Evolutionary conservation across 768 basidiomycete species (phyloP), one percentile per base, ranked within the genome.

Genomic region (Calvatia gigantea): DNA sequence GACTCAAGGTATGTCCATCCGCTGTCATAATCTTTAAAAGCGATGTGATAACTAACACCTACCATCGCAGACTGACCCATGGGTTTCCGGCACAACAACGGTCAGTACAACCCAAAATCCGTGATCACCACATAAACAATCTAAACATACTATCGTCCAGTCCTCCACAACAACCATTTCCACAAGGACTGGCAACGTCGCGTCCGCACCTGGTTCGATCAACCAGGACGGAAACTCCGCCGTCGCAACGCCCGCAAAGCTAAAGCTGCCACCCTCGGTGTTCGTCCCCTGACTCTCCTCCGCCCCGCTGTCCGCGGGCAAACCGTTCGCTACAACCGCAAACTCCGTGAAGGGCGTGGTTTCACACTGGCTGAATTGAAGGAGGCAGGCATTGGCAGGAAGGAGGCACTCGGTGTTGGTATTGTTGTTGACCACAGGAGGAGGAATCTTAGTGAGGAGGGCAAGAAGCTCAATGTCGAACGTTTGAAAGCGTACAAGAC

Each of bases 151-250:
- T 61, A 23, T 41, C 4, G 5, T 27, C 21, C 44, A 90, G 91
- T 91, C 78, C 91, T 96, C 73, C 94, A 85, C 77, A 82, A 74
- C 65, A 94, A 94, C 76, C 94, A 97, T 73, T 94, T 94, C 84
- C 91, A 86, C 80, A 98, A 98, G 86, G 95, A 98, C 73, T 98
- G 95, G 95, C 96, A 98, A 75, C 83, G 87, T 69, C 89, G 89
- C 62, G 94, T 96, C 65, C 88, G 88, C 75, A 96, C 93, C 69
- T 94, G 95, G 95, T 98, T 98, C 73, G 91, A 98, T 81, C 97
- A 99, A 77, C 94, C 97, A 55, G 96, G 95, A 46, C 90, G 91
- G 71, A 98, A 98, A 79, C 89, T 94, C 73, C 90, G 92, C 72
- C 84, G 97, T 71, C 90, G 97, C 71, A 86, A 79, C 44, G 93